A percentile compares a stretch with the other conserved stretches of the same genome.
phyloP scores from a whole-genome alignment of 139 green algal genomes.

The Choricystis sp. region DNA sequence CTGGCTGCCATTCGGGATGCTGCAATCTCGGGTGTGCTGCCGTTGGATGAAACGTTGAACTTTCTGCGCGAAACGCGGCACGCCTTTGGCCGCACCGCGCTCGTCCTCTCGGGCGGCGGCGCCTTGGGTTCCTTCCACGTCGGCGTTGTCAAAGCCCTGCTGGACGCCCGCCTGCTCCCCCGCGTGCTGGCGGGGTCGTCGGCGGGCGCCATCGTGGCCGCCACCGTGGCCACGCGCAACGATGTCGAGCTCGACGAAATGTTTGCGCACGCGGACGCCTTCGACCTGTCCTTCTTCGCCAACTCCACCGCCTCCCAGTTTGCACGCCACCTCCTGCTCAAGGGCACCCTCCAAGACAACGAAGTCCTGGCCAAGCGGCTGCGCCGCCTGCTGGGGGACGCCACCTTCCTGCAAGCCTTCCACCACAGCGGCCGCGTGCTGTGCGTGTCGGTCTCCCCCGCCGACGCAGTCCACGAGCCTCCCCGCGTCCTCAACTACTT shows the following conservation, averaged over 20 bases:
- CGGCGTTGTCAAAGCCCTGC: slow-evolving; percentile 47
- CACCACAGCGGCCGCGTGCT: slow-evolving; percentile 79
- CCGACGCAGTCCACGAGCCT: slow-evolving; percentile 73
- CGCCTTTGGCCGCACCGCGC: slow-evolving; percentile 84
- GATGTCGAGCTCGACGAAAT: slow-evolving; percentile 53
- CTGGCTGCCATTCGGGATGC: slow-evolving; percentile 29
- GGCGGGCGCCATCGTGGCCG: slow-evolving; percentile 74
- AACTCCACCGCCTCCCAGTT: slow-evolving; percentile 49
- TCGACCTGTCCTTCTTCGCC: slow-evolving; percentile 79
- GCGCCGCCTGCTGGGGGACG: slow-evolving; percentile 53
- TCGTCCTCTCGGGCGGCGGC: slow-evolving; percentile 86
- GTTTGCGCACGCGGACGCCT: slow-evolving; percentile 39
- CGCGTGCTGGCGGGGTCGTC: slow-evolving; percentile 76
- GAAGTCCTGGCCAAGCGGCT: slow-evolving; percentile 35
- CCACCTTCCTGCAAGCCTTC: slow-evolving; percentile 83
- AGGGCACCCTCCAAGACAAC: slow-evolving; percentile 38
- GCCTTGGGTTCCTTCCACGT: slow-evolving; percentile 88
- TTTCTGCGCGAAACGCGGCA: slow-evolving; percentile 90
- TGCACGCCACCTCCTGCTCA: slow-evolving; percentile 42
- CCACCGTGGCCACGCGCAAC: slow-evolving; percentile 50
- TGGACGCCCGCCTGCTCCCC: slow-evolving; percentile 77
- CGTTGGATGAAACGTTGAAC: slow-evolving; percentile 65
- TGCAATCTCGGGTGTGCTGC: slow-evolving; percentile 15
- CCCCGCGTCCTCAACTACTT: slow-evolving; percentile 85
- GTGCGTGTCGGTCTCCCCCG: slow-evolving; percentile 68